phyloP scores from a whole-genome alignment of 2,329 filamentous ascomycete species.

The Aotearoamyces nothofagi region DNA sequence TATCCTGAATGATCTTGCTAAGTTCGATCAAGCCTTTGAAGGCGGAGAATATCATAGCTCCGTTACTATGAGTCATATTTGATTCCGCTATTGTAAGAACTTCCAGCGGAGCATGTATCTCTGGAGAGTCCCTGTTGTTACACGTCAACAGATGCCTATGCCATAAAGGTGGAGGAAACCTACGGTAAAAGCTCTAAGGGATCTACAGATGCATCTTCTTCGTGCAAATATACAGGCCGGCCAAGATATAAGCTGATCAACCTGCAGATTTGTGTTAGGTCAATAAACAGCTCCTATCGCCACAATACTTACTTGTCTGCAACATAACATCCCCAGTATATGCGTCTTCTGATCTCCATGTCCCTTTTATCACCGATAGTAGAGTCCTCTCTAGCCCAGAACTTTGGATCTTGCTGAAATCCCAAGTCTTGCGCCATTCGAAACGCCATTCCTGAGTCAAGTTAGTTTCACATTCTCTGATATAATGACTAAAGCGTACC shows the following conservation, averaged over 20 bases:
- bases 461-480: too few relatives aligned
- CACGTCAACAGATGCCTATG: slow-evolving; percentile 2
- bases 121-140: slow-evolving; percentile 9
- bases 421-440: slow-evolving; percentile 18
- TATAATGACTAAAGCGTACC: slow-evolving; percentile 9
- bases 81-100: slow-evolving; percentile 6
- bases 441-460: slow-evolving; percentile 16
- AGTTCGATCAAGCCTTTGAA: slow-evolving; percentile 4
- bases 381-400: slow-evolving; percentile 10
- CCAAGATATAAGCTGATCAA: slow-evolving; percentile 7
- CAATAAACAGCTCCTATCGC: too few relatives aligned
- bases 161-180: slow-evolving; percentile 7
- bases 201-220: slow-evolving; percentile 6
- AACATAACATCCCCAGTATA: slow-evolving; percentile 18
- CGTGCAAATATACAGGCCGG: slow-evolving; percentile 3
- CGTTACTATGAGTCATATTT: not conserved
- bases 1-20: slow-evolving; percentile 1
- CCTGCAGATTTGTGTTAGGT: too few relatives aligned
- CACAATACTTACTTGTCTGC: slow-evolving; percentile 12
- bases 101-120: slow-evolving; percentile 13
- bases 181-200: slow-evolving; percentile 4
- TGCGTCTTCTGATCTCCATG: slow-evolving; percentile 15
- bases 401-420: slow-evolving; percentile 14
- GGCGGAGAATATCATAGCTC: slow-evolving; percentile 6
- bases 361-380: slow-evolving; percentile 11